Evolutionary conservation across 2,329 filamentous ascomycete genomes (phyloP), one percentile per base, ranked within the genome.

Genomic region (Lachnellula cervina): DNA sequence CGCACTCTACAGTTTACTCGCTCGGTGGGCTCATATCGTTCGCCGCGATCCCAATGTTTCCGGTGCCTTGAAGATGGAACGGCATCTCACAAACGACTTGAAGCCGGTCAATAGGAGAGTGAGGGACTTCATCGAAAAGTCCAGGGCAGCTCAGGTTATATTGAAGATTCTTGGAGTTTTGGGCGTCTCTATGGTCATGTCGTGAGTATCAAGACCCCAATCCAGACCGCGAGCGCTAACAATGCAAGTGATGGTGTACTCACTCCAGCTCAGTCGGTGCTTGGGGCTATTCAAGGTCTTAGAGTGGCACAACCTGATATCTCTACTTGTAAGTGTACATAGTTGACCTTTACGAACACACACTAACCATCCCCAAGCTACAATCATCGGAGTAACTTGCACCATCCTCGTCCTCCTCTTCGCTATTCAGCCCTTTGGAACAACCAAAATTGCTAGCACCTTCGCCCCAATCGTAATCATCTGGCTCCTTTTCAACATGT

Each of bases 401-500:
- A 81, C 77, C 4, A 87, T 88, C 49, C 72, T 89, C 2, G 74
- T 88, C 1, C 49, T 84, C 0, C 75, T 89, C 0, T 89, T 88
- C 63, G 59, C 77, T 3, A 70, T 88, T 16, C 86, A 89, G 62
- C 85, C 86, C 0, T 73, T 89, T 5, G 86, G 86, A 1, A 83
- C 82, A 0, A 74, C 78, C 2, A 83, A 79, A 64, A 74, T 88
- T 17, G 83, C 82, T 0, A 76, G 72, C 13, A 68, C 73, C 0
- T 89, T 88, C 62, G 85, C 86, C 0, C 86, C 86, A 0, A 80
- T 89, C 14, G 80, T 89, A 61, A 74, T 87, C 60, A 56, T 88
- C 11, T 89, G 86, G 85, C 76, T 89, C 0, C 73, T 77, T 1
- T 81, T 87, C 68, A 88, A 88, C 64, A 71, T 79, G 23, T 72